Evolutionary conservation across 345 rosid species (phyloP).

Genomic region (Moricandia moricandioides): DNA sequence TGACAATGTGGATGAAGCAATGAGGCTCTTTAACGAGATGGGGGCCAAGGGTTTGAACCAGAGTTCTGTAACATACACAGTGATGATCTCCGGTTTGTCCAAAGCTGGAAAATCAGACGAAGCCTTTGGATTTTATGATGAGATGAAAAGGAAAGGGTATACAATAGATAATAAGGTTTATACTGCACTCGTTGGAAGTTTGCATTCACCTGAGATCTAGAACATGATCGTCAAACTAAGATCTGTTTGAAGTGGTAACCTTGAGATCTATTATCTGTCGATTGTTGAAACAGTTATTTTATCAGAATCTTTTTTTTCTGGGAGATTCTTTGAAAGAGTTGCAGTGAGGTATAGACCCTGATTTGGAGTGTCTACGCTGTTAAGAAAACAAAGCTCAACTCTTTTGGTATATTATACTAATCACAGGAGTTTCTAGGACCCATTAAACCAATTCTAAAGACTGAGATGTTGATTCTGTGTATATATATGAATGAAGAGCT

Average conservation of each 20-base stretch:
- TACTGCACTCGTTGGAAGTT: slow-evolving; percentile 66
- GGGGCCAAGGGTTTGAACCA: slow-evolving; percentile 46
- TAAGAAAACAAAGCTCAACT: not conserved
- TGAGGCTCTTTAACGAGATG: slow-evolving; percentile 61
- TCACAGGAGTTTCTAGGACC: slow-evolving; percentile 52
- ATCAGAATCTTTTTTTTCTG: not conserved
- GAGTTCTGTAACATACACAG: slow-evolving; percentile 54
- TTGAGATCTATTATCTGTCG: not conserved
- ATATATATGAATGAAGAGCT: not conserved
- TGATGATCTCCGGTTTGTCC: slow-evolving; percentile 65
- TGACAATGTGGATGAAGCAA: slow-evolving; percentile 62
- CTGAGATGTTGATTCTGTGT: slow-evolving; percentile 4
- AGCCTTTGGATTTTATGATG: slow-evolving; percentile 70
- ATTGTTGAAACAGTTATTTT: not conserved
- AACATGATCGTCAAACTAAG: not conserved
- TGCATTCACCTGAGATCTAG: slow-evolving; percentile 43
- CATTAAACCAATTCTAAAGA: slow-evolving; percentile 39
- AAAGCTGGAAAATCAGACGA: slow-evolving; percentile 78
- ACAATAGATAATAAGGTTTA: slow-evolving; percentile 66
- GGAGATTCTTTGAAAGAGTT: not conserved
- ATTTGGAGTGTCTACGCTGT: not conserved
- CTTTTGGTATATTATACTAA: not conserved
- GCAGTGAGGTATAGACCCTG: not conserved
- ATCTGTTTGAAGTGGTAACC: not conserved
- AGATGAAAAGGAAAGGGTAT: slow-evolving; percentile 58